These are phyloP conservation scores for Massariosphaeria phaeospora DNA, from an alignment of 495 filamentous ascomycete genomes.

Conservation along the genomic window DNA sequence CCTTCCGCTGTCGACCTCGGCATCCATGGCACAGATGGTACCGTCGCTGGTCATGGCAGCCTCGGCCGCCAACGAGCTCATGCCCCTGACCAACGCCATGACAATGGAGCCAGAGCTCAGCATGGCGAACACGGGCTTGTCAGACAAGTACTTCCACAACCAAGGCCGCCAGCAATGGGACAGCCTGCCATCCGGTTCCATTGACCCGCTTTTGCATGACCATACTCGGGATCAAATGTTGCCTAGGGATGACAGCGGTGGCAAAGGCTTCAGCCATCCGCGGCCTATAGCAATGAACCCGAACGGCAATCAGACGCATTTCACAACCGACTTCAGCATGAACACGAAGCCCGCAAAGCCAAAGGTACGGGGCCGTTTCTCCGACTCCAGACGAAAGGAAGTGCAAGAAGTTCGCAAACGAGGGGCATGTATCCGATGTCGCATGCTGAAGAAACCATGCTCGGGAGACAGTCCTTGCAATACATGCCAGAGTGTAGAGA, in stretches of 20 bases:
- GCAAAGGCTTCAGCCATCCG: slow-evolving; percentile 44
- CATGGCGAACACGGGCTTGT: slow-evolving; percentile 25
- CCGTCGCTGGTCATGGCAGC: slow-evolving; percentile 37
- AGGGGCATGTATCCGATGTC: slow-evolving; percentile 80
- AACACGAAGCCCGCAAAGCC: slow-evolving; percentile 45
- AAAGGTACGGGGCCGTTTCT: slow-evolving; percentile 65
- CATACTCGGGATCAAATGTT: slow-evolving; percentile 12
- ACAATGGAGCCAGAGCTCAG: slow-evolving; percentile 37
- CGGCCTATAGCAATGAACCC: slow-evolving; percentile 55
- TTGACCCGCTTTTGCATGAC: slow-evolving; percentile 36
- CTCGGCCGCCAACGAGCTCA: slow-evolving; percentile 46
- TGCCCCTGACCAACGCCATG: slow-evolving; percentile 41
- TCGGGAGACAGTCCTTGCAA: slow-evolving; percentile 74
- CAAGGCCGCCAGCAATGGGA: slow-evolving; percentile 19
- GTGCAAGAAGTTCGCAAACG: slow-evolving; percentile 75
- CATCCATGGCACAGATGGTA: slow-evolving; percentile 26
- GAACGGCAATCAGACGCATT: slow-evolving; percentile 51
- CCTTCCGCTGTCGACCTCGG: slow-evolving; percentile 15
- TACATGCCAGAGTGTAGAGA: slow-evolving; percentile 72
- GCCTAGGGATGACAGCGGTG: slow-evolving; percentile 10
- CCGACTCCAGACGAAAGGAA: slow-evolving; percentile 62
- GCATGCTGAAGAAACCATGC: slow-evolving; percentile 82
- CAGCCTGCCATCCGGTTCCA: slow-evolving; percentile 13
- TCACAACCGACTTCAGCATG: slow-evolving; percentile 52
- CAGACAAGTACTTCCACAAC: slow-evolving; percentile 35